Conservation (phyloP, 257 asterid species). For the Osmanthus fragrans region DNA sequence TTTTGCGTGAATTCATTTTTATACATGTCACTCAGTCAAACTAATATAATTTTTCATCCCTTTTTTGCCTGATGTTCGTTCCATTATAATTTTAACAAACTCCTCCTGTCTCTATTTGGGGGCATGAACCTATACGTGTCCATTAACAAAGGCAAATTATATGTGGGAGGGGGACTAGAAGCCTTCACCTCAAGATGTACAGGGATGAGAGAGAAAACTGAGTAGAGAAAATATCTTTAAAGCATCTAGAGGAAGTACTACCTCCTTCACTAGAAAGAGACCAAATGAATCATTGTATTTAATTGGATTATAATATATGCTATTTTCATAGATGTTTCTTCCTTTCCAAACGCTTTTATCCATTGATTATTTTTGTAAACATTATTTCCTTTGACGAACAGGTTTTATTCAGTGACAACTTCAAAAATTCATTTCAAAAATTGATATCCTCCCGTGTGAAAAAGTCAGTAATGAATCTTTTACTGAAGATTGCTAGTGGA, state of each 20-base stretch:
- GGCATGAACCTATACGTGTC: background rate
- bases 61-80: background rate
- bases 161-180: background rate
- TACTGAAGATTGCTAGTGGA: slow-evolving; percentile 65
- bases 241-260: background rate
- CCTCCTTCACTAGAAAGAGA: background rate
- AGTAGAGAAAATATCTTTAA: background rate
- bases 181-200: background rate
- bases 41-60: background rate
- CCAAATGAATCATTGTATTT: background rate
- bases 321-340: background rate
- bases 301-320: background rate
- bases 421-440: slow-evolving; percentile 50
- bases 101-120: background rate
- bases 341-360: background rate
- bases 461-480: slow-evolving; percentile 36
- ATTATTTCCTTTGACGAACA: slow-evolving; percentile 10
- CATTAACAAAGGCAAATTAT: background rate
- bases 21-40: too few species aligned
- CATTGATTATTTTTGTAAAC: background rate
- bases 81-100: background rate
- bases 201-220: background rate
- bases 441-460: slow-evolving; percentile 33
- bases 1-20: too few species aligned
- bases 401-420: slow-evolving; percentile 65